These are phyloP conservation scores for Termitomyces sp. DNA, from an alignment of 768 basidiomycete genomes.

Conservation along the genomic window DNA sequence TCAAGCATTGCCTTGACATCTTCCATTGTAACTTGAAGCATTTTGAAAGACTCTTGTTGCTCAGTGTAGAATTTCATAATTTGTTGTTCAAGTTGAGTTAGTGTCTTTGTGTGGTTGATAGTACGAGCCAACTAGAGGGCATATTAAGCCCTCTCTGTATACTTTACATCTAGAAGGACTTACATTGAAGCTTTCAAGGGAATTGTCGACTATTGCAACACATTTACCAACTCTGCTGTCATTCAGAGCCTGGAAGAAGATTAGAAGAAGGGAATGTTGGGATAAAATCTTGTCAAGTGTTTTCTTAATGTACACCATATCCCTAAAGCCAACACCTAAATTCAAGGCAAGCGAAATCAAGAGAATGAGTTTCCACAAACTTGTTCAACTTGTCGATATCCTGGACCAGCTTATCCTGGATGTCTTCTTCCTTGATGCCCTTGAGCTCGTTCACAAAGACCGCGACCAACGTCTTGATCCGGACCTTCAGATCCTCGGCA, in stretches of 20 bases:
- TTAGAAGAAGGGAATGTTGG: background rate
- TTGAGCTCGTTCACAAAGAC: slow-evolving; percentile 8
- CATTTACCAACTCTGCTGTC: background rate
- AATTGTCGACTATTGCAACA: background rate
- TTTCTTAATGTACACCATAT: background rate
- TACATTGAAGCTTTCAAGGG: slow-evolving; percentile 8
- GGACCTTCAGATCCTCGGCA: slow-evolving; percentile 5
- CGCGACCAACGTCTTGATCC: slow-evolving; percentile 5
- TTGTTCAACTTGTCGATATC: background rate
- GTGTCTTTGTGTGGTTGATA: background rate
- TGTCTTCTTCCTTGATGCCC: slow-evolving; percentile 5
- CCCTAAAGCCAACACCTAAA: background rate
- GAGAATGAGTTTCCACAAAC: background rate
- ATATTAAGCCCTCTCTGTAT: background rate
- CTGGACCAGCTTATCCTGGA: background rate
- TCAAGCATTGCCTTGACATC: slow-evolving; percentile 1
- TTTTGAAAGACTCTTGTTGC: background rate
- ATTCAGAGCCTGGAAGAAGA: background rate
- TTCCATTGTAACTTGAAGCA: background rate
- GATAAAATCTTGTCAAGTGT: background rate
- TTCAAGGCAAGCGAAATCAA: background rate
- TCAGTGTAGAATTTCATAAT: slow-evolving; percentile 1
- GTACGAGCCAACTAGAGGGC: background rate
- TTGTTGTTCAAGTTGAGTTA: slow-evolving; percentile 5
- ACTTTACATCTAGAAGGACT: background rate